Evolutionary conservation across 257 asterid species (phyloP).

Genomic region (Ophiorrhiza pumila): DNA sequence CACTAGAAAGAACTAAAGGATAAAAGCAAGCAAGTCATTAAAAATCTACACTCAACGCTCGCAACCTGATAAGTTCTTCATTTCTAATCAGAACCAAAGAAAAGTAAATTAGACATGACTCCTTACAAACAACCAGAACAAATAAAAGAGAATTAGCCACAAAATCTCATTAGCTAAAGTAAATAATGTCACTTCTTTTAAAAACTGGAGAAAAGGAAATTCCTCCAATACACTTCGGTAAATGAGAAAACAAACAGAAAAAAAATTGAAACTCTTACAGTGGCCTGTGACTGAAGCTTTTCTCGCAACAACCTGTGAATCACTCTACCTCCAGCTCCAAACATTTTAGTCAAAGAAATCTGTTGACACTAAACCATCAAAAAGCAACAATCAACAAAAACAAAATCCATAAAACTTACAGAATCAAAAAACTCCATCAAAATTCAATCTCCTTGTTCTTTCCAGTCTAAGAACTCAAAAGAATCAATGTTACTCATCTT

Average conservation of each 20-base stretch:
- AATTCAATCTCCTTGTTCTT: background rate
- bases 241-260: background rate
- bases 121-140: background rate
- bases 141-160: background rate
- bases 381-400: background rate
- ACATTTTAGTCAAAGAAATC: constrained; percentile 20
- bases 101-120: background rate
- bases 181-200: background rate
- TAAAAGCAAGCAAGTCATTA: no score
- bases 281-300: constrained; percentile 25
- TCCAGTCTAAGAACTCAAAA: background rate
- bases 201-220: background rate
- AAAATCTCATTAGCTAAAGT: background rate
- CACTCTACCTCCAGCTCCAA: constrained; percentile 32
- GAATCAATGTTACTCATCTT: background rate
- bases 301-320: constrained; percentile 19
- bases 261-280: constrained; percentile 4
- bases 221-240: background rate
- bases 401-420: background rate
- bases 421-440: background rate
- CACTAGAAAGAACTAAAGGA: background rate
- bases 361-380: constrained; percentile 2
- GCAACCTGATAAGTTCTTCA: background rate
- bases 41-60: background rate
- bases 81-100: background rate